Conservation (phyloP, 108 stramenopile genomes). For the Nitzschia putrida region DNA sequence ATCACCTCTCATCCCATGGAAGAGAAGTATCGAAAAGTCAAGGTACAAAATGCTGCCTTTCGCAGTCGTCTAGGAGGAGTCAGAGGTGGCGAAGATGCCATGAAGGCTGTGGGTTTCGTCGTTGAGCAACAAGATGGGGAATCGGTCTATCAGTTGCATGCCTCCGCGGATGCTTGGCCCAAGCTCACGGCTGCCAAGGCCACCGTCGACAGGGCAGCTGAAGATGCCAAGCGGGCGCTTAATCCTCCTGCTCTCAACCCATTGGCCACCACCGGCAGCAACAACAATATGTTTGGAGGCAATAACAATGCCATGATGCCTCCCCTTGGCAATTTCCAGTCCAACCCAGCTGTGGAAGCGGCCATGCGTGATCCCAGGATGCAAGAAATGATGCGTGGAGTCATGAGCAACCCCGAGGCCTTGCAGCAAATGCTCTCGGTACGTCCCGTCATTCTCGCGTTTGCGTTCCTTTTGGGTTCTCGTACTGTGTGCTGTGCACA, state of each 20-base stretch:
- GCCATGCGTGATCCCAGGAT: constrained; percentile 37
- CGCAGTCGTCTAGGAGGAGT: constrained; percentile 62
- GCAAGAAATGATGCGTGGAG: constrained; percentile 44
- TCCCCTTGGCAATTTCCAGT: constrained; percentile 20
- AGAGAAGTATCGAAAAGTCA: constrained; percentile 86
- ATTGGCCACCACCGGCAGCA: constrained; percentile 1
- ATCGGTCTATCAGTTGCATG: constrained; percentile 56
- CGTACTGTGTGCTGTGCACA: background rate
- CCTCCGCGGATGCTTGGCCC: constrained; percentile 75
- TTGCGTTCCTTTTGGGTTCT: background rate
- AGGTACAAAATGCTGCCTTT: constrained; percentile 74
- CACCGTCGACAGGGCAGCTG: constrained; percentile 39
- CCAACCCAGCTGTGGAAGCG: background rate
- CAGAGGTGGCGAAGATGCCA: constrained; percentile 53
- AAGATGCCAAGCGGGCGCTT: constrained; percentile 26
- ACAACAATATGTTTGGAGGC: constrained; percentile 11
- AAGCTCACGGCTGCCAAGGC: constrained; percentile 49
- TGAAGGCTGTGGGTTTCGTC: constrained; percentile 61
- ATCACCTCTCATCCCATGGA: constrained; percentile 77
- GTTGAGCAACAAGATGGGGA: constrained; percentile 35
- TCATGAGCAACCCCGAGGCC: constrained; percentile 66
- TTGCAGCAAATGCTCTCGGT: constrained; percentile 67
- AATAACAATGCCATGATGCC: background rate
- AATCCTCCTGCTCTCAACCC: background rate
- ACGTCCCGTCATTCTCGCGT: constrained; percentile 19